Base-by-base conservation (phyloP, 73 alveolate genomes). In the Halteria grandinella region DNA sequence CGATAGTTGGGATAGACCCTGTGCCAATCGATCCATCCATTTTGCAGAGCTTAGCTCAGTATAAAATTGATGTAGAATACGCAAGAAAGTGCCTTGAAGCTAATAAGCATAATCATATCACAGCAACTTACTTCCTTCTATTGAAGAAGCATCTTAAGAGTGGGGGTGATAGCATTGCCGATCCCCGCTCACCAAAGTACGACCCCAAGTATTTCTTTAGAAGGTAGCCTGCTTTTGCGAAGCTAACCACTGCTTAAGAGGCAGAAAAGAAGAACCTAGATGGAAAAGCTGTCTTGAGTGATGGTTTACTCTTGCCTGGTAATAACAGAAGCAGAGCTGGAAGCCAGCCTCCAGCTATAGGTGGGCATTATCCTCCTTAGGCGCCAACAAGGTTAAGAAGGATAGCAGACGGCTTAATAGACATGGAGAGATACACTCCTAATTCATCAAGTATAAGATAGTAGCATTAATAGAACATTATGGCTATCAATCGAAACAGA, bases 51-150 rank as follows among this genome's bases (percentile, higher is more conserved):
- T 54, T 87, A 0, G 76, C 43, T 8, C 51, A 55, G 31, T 78
- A 62, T 32, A 71, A 70, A 3, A 59, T 82, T 23, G 53, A 66
- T 33, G 49, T 36, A 50, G 92, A 88, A 21, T 88, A 91, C 70
- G 86, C 91, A 15, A 55, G 45, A 23, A 87, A 74, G 20, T 88
- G 94, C 73, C 43, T 91, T 11, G 95, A 85, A 36, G 94, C 96
- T 14, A 94, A 94, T 82, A 93, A 89, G 71, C 98, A 95, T 70
- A 95, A 95, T 80, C 89, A 85, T 59, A 87, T 78, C 39, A 93
- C 99, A 15, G 87, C 99, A 0, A 81, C 97, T 4, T 95, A 93
- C 73, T 92, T 82, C 79, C 79, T 95, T 76, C 73, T 95, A 53
- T 66, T 93, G 83, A 95, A 95, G 60, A 94, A 89, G 78, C 95